phyloP scores from a whole-genome alignment of 352 stramenopile genomes.

The Globisporangium yorkense region DNA sequence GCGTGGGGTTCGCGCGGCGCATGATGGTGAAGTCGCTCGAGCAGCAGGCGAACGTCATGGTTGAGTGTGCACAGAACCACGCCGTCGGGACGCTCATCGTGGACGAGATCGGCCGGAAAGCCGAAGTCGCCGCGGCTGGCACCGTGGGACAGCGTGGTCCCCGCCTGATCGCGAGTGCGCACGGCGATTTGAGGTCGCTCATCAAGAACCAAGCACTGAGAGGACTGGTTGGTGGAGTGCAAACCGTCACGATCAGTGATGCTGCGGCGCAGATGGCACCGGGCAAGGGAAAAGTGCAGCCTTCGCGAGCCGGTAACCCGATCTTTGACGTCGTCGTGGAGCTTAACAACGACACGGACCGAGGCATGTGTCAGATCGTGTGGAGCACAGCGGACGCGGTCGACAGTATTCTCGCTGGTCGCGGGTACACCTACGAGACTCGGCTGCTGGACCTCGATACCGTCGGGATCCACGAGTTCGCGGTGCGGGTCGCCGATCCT shows the following conservation, averaged over 20 bases:
- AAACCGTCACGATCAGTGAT: slow-evolving; percentile 13
- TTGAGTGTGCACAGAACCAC: slow-evolving; percentile 90
- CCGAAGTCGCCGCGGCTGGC: slow-evolving; percentile 66
- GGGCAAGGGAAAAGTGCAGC: slow-evolving; percentile 30
- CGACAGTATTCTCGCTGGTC: slow-evolving; percentile 49
- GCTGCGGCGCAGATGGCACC: slow-evolving; percentile 16
- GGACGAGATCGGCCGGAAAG: slow-evolving; percentile 83
- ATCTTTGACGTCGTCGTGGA: slow-evolving; percentile 88
- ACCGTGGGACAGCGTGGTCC: slow-evolving; percentile 73
- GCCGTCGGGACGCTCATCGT: slow-evolving; percentile 85
- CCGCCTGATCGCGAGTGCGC: slow-evolving; percentile 77
- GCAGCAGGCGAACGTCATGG: slow-evolving; percentile 71
- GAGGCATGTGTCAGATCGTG: slow-evolving; percentile 63
- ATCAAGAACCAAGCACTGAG: slow-evolving; percentile 80
- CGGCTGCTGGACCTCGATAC: slow-evolving; percentile 23
- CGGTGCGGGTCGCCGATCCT: neutral
- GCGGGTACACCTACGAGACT: slow-evolving; percentile 30
- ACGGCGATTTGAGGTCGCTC: slow-evolving; percentile 78
- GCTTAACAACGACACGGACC: slow-evolving; percentile 33
- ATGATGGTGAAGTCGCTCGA: slow-evolving; percentile 82
- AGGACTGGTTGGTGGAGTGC: slow-evolving; percentile 69
- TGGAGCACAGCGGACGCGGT: slow-evolving; percentile 61
- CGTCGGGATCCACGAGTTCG: slow-evolving; percentile 26
- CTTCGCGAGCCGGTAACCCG: slow-evolving; percentile 42
- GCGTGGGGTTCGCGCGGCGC: slow-evolving; percentile 58